phyloP scores from a whole-genome alignment of 2,329 filamentous ascomycete genomes.

The Cryphonectria japonica region DNA sequence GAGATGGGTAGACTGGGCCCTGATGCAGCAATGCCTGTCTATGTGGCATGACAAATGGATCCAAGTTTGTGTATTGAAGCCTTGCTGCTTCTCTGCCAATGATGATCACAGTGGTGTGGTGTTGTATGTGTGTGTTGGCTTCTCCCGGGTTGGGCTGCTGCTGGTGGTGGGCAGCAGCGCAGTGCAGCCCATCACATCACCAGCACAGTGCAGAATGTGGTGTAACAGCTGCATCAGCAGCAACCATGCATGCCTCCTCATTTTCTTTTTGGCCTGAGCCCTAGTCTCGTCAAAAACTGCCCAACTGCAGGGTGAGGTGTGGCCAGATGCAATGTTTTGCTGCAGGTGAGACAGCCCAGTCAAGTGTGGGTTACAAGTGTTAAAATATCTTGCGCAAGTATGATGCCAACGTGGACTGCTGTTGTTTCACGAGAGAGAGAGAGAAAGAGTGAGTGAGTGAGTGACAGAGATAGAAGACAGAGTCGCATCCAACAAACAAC shows the following conservation, averaged over 20 bases:
- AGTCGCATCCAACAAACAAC: background rate
- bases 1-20: background rate
- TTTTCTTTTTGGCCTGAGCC: background rate
- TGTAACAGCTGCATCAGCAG: background rate
- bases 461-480: background rate
- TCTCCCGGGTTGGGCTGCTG: background rate
- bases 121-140: constrained; percentile 1
- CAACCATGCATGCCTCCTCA: background rate
- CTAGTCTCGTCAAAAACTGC: constrained; percentile 15
- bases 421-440: background rate
- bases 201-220: background rate
- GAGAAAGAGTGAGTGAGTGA: too few relatives aligned
- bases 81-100: constrained; percentile 3
- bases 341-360: background rate
- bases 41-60: constrained; percentile 15
- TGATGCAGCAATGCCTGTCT: constrained; percentile 4
- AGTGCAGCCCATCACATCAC: constrained; percentile 6
- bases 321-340: background rate
- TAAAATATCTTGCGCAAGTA: background rate
- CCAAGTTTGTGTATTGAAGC: constrained; percentile 11
- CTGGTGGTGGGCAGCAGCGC: constrained; percentile 2
- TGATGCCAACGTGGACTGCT: background rate
- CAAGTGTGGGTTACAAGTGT: background rate
- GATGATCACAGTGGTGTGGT: constrained; percentile 5
- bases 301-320: background rate